Conservation (phyloP, 768 basidiomycete genomes). For the Phaeolepiota aurea region DNA sequence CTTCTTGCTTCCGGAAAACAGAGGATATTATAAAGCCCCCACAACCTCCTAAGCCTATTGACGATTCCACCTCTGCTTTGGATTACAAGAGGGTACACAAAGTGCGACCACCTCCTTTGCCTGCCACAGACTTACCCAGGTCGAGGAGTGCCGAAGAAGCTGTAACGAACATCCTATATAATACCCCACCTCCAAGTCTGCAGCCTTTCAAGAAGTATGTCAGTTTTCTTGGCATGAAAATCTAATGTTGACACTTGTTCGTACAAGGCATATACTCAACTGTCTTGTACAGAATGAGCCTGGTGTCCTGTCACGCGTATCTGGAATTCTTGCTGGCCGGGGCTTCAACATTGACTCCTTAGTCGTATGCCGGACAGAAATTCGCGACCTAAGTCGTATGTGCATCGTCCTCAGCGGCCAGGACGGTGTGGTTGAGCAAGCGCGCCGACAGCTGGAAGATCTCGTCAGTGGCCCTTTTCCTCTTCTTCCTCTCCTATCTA, state of each 20-base stretch:
- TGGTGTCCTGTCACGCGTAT: constrained; percentile 96
- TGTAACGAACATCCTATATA: constrained; percentile 95
- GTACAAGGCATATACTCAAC: constrained; percentile 84
- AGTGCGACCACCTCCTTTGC: constrained; percentile 74
- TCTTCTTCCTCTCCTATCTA: neutral
- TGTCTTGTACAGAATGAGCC: constrained; percentile 99
- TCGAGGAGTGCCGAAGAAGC: constrained; percentile 88
- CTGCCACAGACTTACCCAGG: constrained; percentile 77
- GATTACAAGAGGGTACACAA: constrained; percentile 81
- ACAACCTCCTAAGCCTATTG: constrained; percentile 71
- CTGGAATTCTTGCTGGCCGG: constrained; percentile 92
- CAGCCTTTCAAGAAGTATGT: constrained; percentile 90
- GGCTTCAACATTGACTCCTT: constrained; percentile 99
- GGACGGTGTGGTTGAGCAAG: constrained; percentile 97
- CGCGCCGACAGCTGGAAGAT: constrained; percentile 91
- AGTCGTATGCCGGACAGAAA: constrained; percentile 96
- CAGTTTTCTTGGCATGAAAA: constrained; percentile 1
- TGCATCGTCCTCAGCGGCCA: constrained; percentile 95
- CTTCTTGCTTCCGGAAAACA: constrained; percentile 20
- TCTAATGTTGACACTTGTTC: neutral
- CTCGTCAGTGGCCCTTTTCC: constrained; percentile 48
- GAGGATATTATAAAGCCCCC: constrained; percentile 33
- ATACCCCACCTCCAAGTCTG: constrained; percentile 84
- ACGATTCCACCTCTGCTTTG: constrained; percentile 91
- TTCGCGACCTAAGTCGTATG: constrained; percentile 95